Percentiles rank a stretch among this genome's conserved stretches.
phyloP scores from a whole-genome alignment of 192 early-diverging fungal species.

The Endogone sp. region DNA sequence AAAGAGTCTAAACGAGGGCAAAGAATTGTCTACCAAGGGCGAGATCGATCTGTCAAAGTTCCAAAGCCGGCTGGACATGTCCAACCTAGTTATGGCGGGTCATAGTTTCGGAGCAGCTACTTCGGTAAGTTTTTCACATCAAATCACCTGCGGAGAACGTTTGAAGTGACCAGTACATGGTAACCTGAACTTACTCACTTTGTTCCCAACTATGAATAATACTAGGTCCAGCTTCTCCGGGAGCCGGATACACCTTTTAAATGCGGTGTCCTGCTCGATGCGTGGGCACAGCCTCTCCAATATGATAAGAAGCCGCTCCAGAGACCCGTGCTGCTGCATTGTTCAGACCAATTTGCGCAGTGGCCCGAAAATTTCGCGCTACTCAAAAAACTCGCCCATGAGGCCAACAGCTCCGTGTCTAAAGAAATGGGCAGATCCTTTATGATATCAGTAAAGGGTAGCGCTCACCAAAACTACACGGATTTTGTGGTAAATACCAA shows the following conservation, averaged over 20 bases:
- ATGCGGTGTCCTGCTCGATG: conserved; percentile 14
- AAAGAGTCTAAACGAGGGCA: background rate
- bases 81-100: background rate
- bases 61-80: background rate
- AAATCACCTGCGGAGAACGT: no score
- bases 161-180: no score
- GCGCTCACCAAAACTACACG: background rate
- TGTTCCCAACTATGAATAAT: background rate
- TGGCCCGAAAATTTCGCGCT: conserved; percentile 16
- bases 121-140: conserved; percentile 4
- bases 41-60: conserved; percentile 3
- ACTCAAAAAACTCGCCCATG: conserved; percentile 8
- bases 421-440: background rate
- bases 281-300: conserved; percentile 10
- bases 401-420: no score
- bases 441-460: background rate
- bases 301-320: background rate
- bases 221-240: background rate
- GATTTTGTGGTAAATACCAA: no score
- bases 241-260: background rate
- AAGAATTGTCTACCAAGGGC: background rate
- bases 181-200: background rate
- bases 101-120: conserved; percentile 11
- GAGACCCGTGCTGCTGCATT: background rate
- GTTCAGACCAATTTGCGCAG: conserved; percentile 10